These are phyloP conservation scores for Dysphania ambrosioides DNA, from an alignment of 148 eudicot genomes.

Conservation along the genomic window DNA sequence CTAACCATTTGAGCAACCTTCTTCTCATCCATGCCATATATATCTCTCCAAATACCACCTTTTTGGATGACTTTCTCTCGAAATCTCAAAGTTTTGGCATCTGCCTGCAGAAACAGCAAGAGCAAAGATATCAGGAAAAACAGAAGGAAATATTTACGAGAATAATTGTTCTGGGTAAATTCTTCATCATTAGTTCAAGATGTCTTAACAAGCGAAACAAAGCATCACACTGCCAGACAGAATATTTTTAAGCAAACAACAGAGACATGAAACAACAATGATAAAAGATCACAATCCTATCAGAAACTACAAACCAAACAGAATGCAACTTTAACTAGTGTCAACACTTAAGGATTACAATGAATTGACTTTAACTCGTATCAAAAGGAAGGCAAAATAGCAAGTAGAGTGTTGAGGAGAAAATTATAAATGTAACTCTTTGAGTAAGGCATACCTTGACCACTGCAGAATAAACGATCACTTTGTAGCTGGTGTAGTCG, in stretches of 20 bases:
- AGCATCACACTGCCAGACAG: not conserved
- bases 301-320: not conserved
- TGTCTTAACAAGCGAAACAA: not conserved
- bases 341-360: not conserved
- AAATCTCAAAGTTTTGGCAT: conserved; percentile 91
- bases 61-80: conserved; percentile 77
- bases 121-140: conserved; percentile 14
- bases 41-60: conserved; percentile 97
- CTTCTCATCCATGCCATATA: conserved; percentile 95
- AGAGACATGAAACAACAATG: not conserved
- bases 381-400: not conserved
- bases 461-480: conserved; percentile 90
- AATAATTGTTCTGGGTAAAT: not conserved
- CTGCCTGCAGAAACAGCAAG: conserved; percentile 58
- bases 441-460: conserved; percentile 62
- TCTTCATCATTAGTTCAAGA: not conserved
- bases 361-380: not conserved
- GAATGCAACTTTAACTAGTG: not conserved
- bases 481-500: conserved; percentile 71
- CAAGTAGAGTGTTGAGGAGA: not conserved
- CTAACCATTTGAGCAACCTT: conserved; percentile 90
- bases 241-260: not conserved
- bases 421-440: not conserved
- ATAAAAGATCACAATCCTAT: conserved; percentile 1
- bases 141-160: conserved; percentile 6